Conservation (phyloP, 2,329 filamentous ascomycete genomes). For the Sclerotinia nivalis region DNA sequence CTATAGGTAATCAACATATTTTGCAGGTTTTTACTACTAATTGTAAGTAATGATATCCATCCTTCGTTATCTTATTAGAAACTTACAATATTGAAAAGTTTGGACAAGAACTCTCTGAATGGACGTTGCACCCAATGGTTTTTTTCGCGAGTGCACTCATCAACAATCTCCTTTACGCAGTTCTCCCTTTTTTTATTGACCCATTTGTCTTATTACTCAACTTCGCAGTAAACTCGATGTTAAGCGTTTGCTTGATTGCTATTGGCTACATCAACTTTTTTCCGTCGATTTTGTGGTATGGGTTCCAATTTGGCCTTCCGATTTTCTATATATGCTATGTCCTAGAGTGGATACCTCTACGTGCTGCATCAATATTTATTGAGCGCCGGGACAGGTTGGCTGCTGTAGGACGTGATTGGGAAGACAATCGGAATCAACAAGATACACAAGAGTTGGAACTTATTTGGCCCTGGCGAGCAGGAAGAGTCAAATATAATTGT, state of each 20-base stretch:
- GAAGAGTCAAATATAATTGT: neutral
- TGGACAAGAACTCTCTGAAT: neutral
- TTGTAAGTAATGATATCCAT: slow-evolving; percentile 1
- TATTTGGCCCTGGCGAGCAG: neutral
- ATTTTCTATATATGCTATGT: neutral
- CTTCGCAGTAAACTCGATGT: neutral
- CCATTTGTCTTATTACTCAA: too few relatives aligned
- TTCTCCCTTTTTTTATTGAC: neutral
- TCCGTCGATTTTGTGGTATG: neutral
- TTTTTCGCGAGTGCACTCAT: neutral
- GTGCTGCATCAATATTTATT: neutral
- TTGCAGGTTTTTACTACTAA: neutral
- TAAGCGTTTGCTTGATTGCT: neutral
- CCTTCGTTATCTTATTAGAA: neutral
- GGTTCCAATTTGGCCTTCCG: neutral
- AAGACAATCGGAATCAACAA: neutral
- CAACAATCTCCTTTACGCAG: neutral
- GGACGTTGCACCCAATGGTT: neutral
- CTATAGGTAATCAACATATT: neutral
- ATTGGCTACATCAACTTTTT: neutral
- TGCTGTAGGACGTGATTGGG: neutral
- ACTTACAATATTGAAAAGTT: neutral
- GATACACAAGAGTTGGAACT: neutral
- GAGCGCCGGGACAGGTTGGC: neutral
- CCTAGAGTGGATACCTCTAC: slow-evolving; percentile 1